Base-by-base conservation (phyloP, 2,329 filamentous ascomycete genomes). In the Lecanosticta acicola region DNA sequence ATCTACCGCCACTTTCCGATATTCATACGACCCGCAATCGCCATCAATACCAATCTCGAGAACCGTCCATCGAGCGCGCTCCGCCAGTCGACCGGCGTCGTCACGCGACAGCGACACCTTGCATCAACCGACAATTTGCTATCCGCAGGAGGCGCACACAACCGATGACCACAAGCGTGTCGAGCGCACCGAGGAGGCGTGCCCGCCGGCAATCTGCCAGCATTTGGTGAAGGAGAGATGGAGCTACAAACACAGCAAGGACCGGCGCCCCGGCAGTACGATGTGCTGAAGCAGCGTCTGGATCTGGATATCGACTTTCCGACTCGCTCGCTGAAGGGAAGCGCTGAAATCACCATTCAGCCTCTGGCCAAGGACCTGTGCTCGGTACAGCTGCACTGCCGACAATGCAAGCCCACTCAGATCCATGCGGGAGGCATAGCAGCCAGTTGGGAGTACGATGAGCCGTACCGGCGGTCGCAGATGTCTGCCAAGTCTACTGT, bases 241-340 rank as follows among this genome's bases (percentile, higher is more conserved):
- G 35, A 26, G n/a, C 32, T 17, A 17, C 26, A 33, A 17, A 17
- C 29, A 32, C n/a, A n/a, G 37, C 50, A 44, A 20, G 35, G 38
- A 16, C 41, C 45, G 17, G 50, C 49, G 19, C 50, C 51, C 48
- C 62, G 66, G 41, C 71, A 71, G 32, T 81, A 76, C 60, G 72
- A 73, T 39, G 72, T 97, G 47, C 76, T 87, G 44, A 84, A 89
- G 68, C 91, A 97, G 69, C 86, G 87, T 65, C 83, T 98, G 40
- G 84, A 89, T 59, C 75, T 98, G 49, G 90, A 97, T 59, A 75
- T 98, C 63, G 86, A 94, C 69, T 94, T 98, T 65, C 76, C 79
- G 54, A 79, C 79, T 43, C 84, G 83, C 67, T 78, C 76, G 60
- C 71, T 97, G 60, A 82, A 79, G 50, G 93, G 93, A 41, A 84